Evolutionary conservation across 805 yeast species (phyloP).

Genomic region (Kodamaea lidongshanica): DNA sequence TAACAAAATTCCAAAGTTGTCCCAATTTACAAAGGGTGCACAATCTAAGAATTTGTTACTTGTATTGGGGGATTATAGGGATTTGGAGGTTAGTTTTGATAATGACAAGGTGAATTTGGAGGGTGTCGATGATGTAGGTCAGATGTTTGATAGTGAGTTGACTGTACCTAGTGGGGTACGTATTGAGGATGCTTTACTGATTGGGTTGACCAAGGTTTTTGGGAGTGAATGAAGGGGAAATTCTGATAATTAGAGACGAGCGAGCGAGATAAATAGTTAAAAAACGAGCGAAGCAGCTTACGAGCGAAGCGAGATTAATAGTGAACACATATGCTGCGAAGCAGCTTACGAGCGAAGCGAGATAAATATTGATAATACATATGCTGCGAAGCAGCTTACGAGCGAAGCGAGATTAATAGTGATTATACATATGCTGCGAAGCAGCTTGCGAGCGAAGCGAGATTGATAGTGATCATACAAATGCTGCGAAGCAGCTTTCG

Average conservation of each 20-base stretch:
- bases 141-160: constrained; percentile 64
- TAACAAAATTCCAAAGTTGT: constrained; percentile 6
- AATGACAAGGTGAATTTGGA: constrained; percentile 45
- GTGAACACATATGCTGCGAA: too few species aligned
- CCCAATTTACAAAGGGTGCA: constrained; percentile 9
- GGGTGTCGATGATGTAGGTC: constrained; percentile 48
- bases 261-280: too few species aligned
- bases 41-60: constrained; percentile 39
- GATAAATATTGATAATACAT: too few species aligned
- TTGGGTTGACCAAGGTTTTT: constrained; percentile 40
- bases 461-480: too few species aligned
- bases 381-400: too few species aligned
- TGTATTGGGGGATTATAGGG: constrained; percentile 59
- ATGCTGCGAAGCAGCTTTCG: too few species aligned
- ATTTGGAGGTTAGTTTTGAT: constrained; percentile 48
- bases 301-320: too few species aligned
- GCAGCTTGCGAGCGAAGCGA: too few species aligned
- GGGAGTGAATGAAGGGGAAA: background rate
- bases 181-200: constrained; percentile 66
- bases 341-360: too few species aligned
- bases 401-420: too few species aligned
- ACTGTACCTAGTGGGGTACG: constrained; percentile 50
- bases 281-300: too few species aligned
- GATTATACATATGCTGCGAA: too few species aligned
- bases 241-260: background rate